Base-by-base conservation (phyloP, 2,329 filamentous ascomycete species). In the Colletotrichum sp. region DNA sequence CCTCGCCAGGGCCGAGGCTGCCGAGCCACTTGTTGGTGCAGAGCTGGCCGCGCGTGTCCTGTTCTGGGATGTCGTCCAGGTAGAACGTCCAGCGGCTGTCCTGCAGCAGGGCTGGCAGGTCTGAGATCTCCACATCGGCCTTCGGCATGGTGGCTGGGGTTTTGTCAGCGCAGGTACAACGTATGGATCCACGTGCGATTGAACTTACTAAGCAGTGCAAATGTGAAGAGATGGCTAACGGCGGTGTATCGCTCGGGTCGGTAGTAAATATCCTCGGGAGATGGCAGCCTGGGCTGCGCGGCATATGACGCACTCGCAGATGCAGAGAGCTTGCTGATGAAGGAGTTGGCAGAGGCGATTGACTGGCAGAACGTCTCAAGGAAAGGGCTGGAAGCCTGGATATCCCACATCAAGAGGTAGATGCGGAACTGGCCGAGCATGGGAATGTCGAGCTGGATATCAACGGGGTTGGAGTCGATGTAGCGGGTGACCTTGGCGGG, bases 401-500 rank as follows among this genome's bases (percentile, higher is more conserved):
- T 87, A 79, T 94, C 88, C 80, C 90, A 91, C 76, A 92, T 90
- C 76, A 96, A 89, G 76, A 96, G 89, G 82, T 94, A 95, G 61
- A 95, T 90, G 65, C 93, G 90, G 86, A 96, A 96, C 80, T 96
- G 94, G 30, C 94, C 93, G 8, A 96, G 86, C 83, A 95, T 90
- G 2, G 94, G 94, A 60, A 96, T 94, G 80, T 96, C 94, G 8
- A 95, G 90, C 81, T 96, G 93, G 32, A 96, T 86, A 79, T 96
- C 93, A 56, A 96, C 91, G 0, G 94, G 94, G 79, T 96, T 96
- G 5, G 94, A 92, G 83, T 96, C 94, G 67, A 95, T 90, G 81
- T 93, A 95, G 32, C 94, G 90, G 1, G 93, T 94, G 22, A 93
- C 93, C 83, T 91, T 94, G 55, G 92, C 92, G 4, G 94, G 94